Evolutionary conservation across 768 basidiomycete genomes (phyloP), one percentile per base, ranked within the genome.

Genomic region (Crassisporium funariophilum): DNA sequence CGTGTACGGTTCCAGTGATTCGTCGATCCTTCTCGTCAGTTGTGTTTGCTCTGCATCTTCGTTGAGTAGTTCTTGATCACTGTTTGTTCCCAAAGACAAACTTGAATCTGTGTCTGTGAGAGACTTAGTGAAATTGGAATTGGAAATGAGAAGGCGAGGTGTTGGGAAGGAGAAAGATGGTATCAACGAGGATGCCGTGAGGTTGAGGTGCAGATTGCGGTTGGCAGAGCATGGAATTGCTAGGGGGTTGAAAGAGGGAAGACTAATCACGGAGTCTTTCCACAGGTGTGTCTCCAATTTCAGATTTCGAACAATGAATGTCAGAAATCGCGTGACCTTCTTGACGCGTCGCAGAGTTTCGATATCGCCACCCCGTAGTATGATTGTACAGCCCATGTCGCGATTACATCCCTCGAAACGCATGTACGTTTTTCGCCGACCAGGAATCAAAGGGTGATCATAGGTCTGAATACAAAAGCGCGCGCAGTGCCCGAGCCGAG

Each of bases 371-470:
- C 97, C 97, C 34, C 97, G 81, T 36, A 99, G 66, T 29, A 98
- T 77, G 55, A 99, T 86, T 2, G 97, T 98, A 54, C 94, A 98
- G 0, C 95, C 95, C 79, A 91, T 88, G 52, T 97, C 91, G 40
- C 81, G 80, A 60, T 81, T 88, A 59, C 95, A 97, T 2, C 95
- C 95, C 67, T 99, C 97, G 59, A 99, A 98, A 1, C 97, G 86
- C 92, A 99, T 94, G 61, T 92, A 89, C 0, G 95, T 92, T 73
- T 99, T 99, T 46, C 97, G 78, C 13, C 79, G 80, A 15, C 93
- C 94, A n/a, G 95, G 93, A 33, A 98, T 99, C 31, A 95, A 75
- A 10, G 82, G 78, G 65, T 99, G 95, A 53, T 98, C 95, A 63
- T 88, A 98, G 0, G 97, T 97, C 65, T 97, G 93, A 5, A 98